These are phyloP conservation scores for Graphiopsis chlorocephala DNA, from an alignment of 2,329 filamentous ascomycete species.

Conservation along the genomic window DNA sequence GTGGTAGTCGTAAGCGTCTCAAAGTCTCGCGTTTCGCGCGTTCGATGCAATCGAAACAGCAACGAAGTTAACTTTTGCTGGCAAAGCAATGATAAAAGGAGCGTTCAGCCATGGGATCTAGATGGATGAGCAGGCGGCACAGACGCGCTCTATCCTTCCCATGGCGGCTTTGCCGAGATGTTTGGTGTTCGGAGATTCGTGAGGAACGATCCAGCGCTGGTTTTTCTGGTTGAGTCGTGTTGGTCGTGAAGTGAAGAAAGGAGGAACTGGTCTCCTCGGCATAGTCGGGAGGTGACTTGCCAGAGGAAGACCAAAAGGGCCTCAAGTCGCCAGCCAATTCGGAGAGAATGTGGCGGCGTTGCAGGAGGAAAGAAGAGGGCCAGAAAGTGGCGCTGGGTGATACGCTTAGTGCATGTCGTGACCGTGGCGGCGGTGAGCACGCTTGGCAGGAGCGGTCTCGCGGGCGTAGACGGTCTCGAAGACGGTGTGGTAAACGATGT, in stretches of 20 bases:
- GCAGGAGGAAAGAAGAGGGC: conserved; percentile 10
- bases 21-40: conserved; percentile 1
- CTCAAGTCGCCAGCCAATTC: conserved; percentile 4
- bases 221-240: conserved; percentile 3
- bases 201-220: conserved; percentile 14
- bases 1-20: conserved; percentile 10
- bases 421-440: conserved; percentile 8
- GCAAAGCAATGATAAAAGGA: conserved; percentile 10
- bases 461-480: conserved; percentile 9
- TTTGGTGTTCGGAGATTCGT: conserved; percentile 9
- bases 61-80: neutral
- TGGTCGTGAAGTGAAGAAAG: conserved; percentile 6
- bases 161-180: conserved; percentile 7
- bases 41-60: neutral
- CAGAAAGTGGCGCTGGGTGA: conserved; percentile 8
- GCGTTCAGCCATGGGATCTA: neutral
- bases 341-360: neutral
- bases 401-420: conserved; percentile 11
- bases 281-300: neutral
- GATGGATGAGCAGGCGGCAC: conserved; percentile 10
- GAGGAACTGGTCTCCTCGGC: neutral
- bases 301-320: neutral
- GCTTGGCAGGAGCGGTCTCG: conserved; percentile 10
- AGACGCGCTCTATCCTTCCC: conserved; percentile 11
- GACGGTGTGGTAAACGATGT: conserved; percentile 8